phyloP scores from a whole-genome alignment of 177 flowering plant genomes.

The Vitis hybrid region DNA sequence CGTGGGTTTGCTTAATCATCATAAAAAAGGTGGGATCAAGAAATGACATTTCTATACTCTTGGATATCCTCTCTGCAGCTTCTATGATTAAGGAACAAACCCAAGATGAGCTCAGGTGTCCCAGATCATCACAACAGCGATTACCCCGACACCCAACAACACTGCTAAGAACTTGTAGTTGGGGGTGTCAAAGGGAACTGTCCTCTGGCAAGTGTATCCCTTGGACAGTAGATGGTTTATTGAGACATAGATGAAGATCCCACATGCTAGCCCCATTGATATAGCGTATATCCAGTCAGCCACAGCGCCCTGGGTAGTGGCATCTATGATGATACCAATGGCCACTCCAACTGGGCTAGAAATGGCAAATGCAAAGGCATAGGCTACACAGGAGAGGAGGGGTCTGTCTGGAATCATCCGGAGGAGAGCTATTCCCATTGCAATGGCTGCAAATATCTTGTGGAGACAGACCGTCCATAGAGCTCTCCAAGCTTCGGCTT shows the following conservation, averaged over 20 bases:
- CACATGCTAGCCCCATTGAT: conserved; percentile 82
- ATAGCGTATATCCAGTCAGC: conserved; percentile 88
- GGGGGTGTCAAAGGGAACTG: conserved; percentile 36
- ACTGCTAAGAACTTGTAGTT: conserved; percentile 55
- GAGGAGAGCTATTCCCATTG: conserved; percentile 84
- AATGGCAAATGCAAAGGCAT: conserved; percentile 71
- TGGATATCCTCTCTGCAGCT: too few relatives aligned
- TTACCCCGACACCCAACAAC: conserved; percentile 59
- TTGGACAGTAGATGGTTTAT: conserved; percentile 69
- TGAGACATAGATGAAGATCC: conserved; percentile 73
- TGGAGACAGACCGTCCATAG: conserved; percentile 75
- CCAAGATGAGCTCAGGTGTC: conserved; percentile 33
- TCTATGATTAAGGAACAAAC: too few relatives aligned
- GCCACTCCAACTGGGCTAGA: conserved; percentile 74
- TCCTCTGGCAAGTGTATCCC: conserved; percentile 43
- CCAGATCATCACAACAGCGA: conserved; percentile 91
- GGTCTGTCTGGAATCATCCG: conserved; percentile 75
- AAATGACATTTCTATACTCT: background rate
- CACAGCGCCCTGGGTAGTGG: conserved; percentile 63
- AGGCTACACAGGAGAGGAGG: conserved; percentile 53
- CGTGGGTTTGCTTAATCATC: too few relatives aligned
- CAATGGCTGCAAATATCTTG: conserved; percentile 79
- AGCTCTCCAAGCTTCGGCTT: conserved; percentile 76
- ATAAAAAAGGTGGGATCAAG: too few relatives aligned
- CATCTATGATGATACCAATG: conserved; percentile 72